Evolutionary conservation across 495 filamentous ascomycete genomes (phyloP).

Genomic region (Rusavskia elegans): DNA sequence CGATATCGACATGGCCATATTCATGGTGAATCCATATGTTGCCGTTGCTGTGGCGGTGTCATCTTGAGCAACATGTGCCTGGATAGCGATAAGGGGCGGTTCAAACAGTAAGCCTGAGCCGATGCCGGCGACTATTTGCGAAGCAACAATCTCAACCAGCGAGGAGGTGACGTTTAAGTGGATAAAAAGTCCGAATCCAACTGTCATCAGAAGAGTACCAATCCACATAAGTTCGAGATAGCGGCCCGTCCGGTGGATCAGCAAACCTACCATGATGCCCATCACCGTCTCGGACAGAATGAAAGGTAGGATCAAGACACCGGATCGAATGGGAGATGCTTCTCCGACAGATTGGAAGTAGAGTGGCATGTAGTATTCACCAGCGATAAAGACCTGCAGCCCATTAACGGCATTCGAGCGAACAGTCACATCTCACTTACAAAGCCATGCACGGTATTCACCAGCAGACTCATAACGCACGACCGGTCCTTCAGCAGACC

Average conservation of each 20-base stretch:
- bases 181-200: conserved; percentile 40
- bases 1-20: conserved; percentile 46
- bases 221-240: conserved; percentile 40
- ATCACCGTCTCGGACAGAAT: conserved; percentile 32
- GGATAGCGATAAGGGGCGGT: conserved; percentile 64
- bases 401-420: neutral
- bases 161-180: conserved; percentile 22
- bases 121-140: conserved; percentile 47
- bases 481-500: conserved; percentile 45
- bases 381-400: conserved; percentile 29
- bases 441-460: conserved; percentile 50
- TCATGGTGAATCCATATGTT: conserved; percentile 58
- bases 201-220: conserved; percentile 27
- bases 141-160: conserved; percentile 29
- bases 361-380: conserved; percentile 42
- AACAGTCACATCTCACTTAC: conserved; percentile 16
- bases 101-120: conserved; percentile 32
- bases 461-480: conserved; percentile 38
- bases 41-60: conserved; percentile 68
- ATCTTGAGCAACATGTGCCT: conserved; percentile 47
- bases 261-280: conserved; percentile 30
- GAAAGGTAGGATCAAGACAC: conserved; percentile 35
- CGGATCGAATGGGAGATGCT: conserved; percentile 34
- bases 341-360: conserved; percentile 38
- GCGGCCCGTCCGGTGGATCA: conserved; percentile 44